Base-by-base conservation (phyloP, 1,284 basidiomycete genomes). In the Ceratobasidium papillatum region DNA sequence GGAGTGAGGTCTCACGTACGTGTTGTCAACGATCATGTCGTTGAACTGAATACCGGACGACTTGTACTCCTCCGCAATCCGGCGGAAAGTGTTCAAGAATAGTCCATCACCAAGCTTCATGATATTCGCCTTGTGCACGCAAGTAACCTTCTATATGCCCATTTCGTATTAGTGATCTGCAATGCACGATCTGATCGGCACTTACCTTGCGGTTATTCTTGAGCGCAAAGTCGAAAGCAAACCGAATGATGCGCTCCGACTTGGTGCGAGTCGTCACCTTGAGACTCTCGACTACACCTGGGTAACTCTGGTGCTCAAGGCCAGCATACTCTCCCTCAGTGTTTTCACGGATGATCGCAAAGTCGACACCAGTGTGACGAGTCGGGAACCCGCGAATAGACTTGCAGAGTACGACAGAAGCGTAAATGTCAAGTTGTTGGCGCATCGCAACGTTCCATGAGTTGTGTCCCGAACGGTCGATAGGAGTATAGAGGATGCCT, bases 391-490 rank as follows among this genome's bases (percentile, higher is more conserved):
- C 98, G n/a, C 95, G 94, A 73, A 99, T 90, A 68, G 96, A 95
- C 85, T 99, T 99, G 92, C 98, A 99, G 75, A 99, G 89, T 75
- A 98, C 95, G 79, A 99, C 94, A 30, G 96, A 98, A 52, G 98
- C 97, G 84, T 99, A 99, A 80, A 99, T 99, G 85, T 99, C 97
- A 80, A 99, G 93, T 82, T 97, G 94, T 84, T 99, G 97, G 80
- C 98, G 94, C 95, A 99, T 98, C 78, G 98, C 98, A 76, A 99
- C 97, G 84, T 99, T 99, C 98, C 98, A 99, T 77, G 96, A 99
- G 80, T 98, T 96, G 86, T 99, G 98, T 32, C 96, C 96, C 45
- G 91, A 91, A 82, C 95, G 93, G 75, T 96, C 98, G 81, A 98
- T 96, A 79, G 97, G 98, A 61, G 98, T 99, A 87, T 97, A 99